These are phyloP conservation scores for Lasiosphaeria miniovina DNA, from an alignment of 495 filamentous ascomycete species.

Conservation along the genomic window DNA sequence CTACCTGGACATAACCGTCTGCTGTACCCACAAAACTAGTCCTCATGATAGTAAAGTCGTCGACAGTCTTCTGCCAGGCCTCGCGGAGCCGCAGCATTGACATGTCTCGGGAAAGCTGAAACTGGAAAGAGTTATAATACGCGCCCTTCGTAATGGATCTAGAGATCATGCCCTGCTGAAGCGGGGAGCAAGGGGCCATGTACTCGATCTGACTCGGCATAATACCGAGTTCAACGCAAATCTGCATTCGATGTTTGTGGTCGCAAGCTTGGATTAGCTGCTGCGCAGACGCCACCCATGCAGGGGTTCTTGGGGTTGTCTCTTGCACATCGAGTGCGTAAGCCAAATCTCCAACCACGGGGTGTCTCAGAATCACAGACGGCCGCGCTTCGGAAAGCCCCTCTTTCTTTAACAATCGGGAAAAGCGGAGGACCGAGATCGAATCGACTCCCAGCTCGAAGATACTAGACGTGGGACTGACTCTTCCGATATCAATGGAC, in stretches of 20 bases:
- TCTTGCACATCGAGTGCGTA: constrained; percentile 10
- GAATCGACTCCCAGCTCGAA: constrained; percentile 84
- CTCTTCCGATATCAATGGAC: constrained; percentile 35
- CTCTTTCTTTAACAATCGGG: constrained; percentile 46
- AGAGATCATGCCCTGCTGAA: constrained; percentile 79
- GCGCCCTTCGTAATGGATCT: constrained; percentile 55
- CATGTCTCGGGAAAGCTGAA: constrained; percentile 45
- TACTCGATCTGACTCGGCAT: constrained; percentile 54
- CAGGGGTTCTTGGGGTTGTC: not conserved
- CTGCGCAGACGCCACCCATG: constrained; percentile 11
- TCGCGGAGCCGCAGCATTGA: constrained; percentile 41
- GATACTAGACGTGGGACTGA: constrained; percentile 59
- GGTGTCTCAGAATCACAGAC: constrained; percentile 64
- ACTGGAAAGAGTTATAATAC: constrained; percentile 70
- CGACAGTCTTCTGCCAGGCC: constrained; percentile 52
- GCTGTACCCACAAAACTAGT: constrained; percentile 62
- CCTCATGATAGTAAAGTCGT: constrained; percentile 57
- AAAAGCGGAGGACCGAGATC: constrained; percentile 68
- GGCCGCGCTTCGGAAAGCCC: constrained; percentile 57
- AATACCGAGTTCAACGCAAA: constrained; percentile 47
- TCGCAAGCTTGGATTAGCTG: constrained; percentile 30
- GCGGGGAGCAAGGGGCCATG: constrained; percentile 71
- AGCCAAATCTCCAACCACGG: constrained; percentile 30
- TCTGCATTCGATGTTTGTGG: constrained; percentile 24
- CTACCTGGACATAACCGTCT: constrained; percentile 71